A percentile compares a stretch with the other conserved stretches of the same genome.
These are phyloP conservation scores for Xylaria sp. DNA, from an alignment of 2,329 filamentous ascomycete species.

Conservation along the genomic window DNA sequence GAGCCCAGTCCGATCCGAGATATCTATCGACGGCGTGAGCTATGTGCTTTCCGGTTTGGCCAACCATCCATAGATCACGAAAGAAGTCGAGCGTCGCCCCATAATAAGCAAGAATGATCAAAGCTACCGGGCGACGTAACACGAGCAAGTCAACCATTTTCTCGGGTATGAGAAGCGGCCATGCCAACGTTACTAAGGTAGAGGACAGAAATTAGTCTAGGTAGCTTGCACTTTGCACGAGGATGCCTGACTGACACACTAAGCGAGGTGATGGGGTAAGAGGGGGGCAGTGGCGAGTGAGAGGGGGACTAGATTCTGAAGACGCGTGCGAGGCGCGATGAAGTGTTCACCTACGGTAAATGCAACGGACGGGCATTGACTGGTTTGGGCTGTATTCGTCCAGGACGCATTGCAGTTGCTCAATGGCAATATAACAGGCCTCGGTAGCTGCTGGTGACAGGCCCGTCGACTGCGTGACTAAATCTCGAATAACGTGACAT, in stretches of 20 bases:
- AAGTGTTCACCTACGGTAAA: slow-evolving; percentile 27
- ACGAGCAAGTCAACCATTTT: slow-evolving; percentile 35
- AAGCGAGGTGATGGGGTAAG: too few relatives aligned
- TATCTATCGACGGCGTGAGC: slow-evolving; percentile 20
- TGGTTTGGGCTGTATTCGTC: slow-evolving; percentile 19
- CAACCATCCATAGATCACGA: slow-evolving; percentile 33
- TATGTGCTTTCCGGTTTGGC: slow-evolving; percentile 23
- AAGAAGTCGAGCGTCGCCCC: slow-evolving; percentile 20
- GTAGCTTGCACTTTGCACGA: not conserved
- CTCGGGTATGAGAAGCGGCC: slow-evolving; percentile 28
- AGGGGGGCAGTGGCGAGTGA: not conserved
- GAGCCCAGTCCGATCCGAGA: slow-evolving; percentile 25
- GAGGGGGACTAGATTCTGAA: not conserved
- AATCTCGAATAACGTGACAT: slow-evolving; percentile 19
- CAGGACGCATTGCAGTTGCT: slow-evolving; percentile 30
- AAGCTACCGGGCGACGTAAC: slow-evolving; percentile 24
- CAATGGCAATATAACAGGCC: slow-evolving; percentile 25
- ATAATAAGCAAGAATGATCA: slow-evolving; percentile 34
- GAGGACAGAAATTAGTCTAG: slow-evolving; percentile 9
- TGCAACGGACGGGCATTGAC: slow-evolving; percentile 17
- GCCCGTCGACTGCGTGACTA: slow-evolving; percentile 23
- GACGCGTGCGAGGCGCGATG: not conserved
- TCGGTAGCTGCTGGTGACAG: slow-evolving; percentile 21
- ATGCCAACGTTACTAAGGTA: slow-evolving; percentile 28
- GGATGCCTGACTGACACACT: not conserved